A percentile compares a stretch with the other conserved stretches of the same genome.
Conservation (phyloP, 2,329 filamentous ascomycete genomes). For the Venturia aucupariae region DNA sequence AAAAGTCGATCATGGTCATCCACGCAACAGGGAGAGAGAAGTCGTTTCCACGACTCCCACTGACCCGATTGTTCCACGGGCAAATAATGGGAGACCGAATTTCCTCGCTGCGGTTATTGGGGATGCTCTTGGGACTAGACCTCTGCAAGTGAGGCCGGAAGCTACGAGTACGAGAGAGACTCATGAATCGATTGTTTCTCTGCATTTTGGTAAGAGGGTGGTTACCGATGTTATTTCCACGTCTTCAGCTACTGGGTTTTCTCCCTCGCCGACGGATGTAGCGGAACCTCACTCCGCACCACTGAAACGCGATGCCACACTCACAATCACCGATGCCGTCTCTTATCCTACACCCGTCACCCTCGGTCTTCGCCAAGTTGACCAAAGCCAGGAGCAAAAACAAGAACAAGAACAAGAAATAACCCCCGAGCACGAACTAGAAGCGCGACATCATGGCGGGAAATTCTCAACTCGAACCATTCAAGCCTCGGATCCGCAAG, state of each 20-base stretch:
- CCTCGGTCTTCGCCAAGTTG: not conserved
- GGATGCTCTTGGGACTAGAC: too few species aligned
- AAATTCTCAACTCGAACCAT: not conserved
- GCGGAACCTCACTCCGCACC: not conserved
- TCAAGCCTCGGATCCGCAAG: not conserved
- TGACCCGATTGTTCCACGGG: too few species aligned
- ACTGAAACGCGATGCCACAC: not conserved
- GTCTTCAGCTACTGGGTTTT: not conserved
- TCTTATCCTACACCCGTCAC: not conserved
- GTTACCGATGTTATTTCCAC: not conserved
- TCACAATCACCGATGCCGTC: not conserved
- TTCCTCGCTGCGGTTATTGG: too few species aligned
- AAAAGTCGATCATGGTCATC: not conserved
- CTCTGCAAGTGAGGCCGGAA: too few species aligned
- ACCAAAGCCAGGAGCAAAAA: too few species aligned
- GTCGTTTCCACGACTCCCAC: not conserved
- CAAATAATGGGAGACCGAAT: too few species aligned
- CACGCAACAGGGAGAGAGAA: not conserved
- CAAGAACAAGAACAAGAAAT: not conserved
- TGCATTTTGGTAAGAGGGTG: too few species aligned
- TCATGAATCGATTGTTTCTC: too few species aligned
- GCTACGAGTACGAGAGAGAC: too few species aligned
- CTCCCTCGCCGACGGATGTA: not conserved
- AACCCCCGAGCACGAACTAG: not conserved
- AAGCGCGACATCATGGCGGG: not conserved